Evolutionary conservation across 805 yeast species (phyloP), one percentile per base, ranked within the genome.

Genomic region (Naumovozyma baii): DNA sequence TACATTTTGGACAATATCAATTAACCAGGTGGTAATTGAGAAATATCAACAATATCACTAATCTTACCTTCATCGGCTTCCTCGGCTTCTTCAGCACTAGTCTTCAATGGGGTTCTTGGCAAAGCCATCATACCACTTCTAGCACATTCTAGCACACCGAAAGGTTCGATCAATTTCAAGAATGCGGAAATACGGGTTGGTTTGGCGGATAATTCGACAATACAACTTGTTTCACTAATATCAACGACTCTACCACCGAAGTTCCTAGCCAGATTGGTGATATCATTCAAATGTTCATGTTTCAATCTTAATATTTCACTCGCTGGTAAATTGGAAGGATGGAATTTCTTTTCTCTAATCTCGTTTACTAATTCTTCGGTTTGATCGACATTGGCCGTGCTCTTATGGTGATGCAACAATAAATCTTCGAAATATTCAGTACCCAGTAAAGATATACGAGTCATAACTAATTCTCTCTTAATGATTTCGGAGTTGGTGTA

Each of bases 71-170:
- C 68, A 28, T 80, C 83, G 45, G 67, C 67, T 13, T 66, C 64
- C 25, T 68, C 67, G 8, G 73, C 81, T 20, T 71, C 77, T 17
- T 68, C 72, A 15, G 66, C 73, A 33, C 61, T 66, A 30, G 57
- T 55, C 47, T 80, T 84, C 51, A 87, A 67, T 33, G 95, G 96
- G 37, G 97, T 85, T 74, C 96, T 80, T 57, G 97, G 94, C 55
- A 92, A 73, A 8, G 97, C 98, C 90, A 92, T 87, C 94, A 90
- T 85, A 67, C 98, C 98, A 18, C 95, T 82, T 68, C 98, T 78
- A 33, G 96, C 95, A 54, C 90, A 83, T 67, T 92, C 98, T 56
- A 92, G 73, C 42, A 92, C 80, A 57, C 98, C 98, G 59, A 92
- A 92, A 34, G 98, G 98, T 62, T 86, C 92, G 58, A 88, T 71